Percentiles rank a stretch among this genome's conserved stretches.
Evolutionary conservation across 116 monocot genomes (phyloP).

Genomic region (Papilionanthe hybrid): DNA sequence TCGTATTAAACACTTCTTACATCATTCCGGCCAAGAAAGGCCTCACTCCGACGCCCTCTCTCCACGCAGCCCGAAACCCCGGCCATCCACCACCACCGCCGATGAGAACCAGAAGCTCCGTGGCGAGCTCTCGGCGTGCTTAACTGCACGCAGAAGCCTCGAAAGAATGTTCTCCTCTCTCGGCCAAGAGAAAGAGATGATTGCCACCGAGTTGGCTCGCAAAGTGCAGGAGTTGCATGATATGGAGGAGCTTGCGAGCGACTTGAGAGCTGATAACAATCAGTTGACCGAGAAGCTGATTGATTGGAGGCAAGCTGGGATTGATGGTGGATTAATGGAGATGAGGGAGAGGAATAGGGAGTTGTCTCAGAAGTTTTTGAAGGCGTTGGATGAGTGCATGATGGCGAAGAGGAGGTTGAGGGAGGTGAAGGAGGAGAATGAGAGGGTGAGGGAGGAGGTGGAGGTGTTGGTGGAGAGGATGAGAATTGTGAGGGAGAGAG

Average conservation of each 20-base stretch:
- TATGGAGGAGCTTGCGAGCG: constrained; percentile 37
- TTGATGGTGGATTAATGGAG: not conserved
- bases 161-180: constrained; percentile 55
- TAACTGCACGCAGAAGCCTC: constrained; percentile 44
- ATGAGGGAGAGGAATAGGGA: constrained; percentile 8
- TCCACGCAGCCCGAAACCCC: not conserved
- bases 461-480: too few species aligned
- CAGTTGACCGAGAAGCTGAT: constrained; percentile 40
- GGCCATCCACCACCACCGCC: too few species aligned
- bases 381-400: constrained; percentile 32
- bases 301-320: constrained; percentile 11
- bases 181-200: constrained; percentile 50
- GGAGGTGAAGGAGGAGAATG: constrained; percentile 34
- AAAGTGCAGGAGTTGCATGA: constrained; percentile 28
- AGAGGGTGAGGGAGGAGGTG: constrained; percentile 10
- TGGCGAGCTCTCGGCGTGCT: constrained; percentile 35
- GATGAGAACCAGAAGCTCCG: constrained; percentile 49
- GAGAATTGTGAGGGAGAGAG: constrained; percentile 4
- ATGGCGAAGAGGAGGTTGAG: constrained; percentile 33
- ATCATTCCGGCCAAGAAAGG: too few species aligned
- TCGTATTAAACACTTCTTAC: too few species aligned
- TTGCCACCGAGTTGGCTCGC: constrained; percentile 38
- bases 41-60: not conserved
- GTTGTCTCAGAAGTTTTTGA: constrained; percentile 47
- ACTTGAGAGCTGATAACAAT: constrained; percentile 47